These are phyloP conservation scores for Neurospora hispaniola DNA, from an alignment of 495 filamentous ascomycete species.

Conservation along the genomic window DNA sequence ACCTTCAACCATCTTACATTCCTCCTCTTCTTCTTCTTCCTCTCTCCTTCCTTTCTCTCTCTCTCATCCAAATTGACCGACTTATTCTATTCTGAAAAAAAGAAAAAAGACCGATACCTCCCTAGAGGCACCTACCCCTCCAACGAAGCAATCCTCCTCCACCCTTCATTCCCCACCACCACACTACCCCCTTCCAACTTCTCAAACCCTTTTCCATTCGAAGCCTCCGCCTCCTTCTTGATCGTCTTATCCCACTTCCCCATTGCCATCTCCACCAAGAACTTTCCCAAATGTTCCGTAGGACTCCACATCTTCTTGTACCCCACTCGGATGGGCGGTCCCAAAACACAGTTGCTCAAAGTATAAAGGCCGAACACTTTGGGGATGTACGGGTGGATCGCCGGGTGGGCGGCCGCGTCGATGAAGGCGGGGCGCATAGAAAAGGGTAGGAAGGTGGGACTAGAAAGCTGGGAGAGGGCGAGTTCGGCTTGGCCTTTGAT, in stretches of 20 bases:
- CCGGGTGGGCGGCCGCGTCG: constrained; percentile 36
- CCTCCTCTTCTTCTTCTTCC: background rate
- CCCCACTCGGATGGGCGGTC: constrained; percentile 9
- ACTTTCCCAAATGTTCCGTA: constrained; percentile 29
- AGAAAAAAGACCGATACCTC: no score
- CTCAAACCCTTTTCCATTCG: constrained; percentile 26
- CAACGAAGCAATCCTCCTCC: constrained; percentile 36
- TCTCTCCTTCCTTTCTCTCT: background rate
- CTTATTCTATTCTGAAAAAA: no score
- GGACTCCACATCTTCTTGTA: constrained; percentile 24
- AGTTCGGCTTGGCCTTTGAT: constrained; percentile 56
- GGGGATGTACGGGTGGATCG: constrained; percentile 39
- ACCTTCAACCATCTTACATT: background rate
- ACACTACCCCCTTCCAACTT: constrained; percentile 29
- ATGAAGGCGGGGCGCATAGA: constrained; percentile 44
- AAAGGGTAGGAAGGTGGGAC: background rate
- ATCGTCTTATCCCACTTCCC: constrained; percentile 36
- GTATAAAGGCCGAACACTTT: background rate
- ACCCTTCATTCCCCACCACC: constrained; percentile 36
- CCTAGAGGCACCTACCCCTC: background rate
- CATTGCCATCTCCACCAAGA: constrained; percentile 48
- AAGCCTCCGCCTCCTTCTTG: constrained; percentile 21
- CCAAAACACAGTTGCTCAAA: constrained; percentile 10
- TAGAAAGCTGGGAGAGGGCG: constrained; percentile 30
- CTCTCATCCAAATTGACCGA: background rate